phyloP scores from a whole-genome alignment of 345 rosid species.

The Salix udensis region DNA sequence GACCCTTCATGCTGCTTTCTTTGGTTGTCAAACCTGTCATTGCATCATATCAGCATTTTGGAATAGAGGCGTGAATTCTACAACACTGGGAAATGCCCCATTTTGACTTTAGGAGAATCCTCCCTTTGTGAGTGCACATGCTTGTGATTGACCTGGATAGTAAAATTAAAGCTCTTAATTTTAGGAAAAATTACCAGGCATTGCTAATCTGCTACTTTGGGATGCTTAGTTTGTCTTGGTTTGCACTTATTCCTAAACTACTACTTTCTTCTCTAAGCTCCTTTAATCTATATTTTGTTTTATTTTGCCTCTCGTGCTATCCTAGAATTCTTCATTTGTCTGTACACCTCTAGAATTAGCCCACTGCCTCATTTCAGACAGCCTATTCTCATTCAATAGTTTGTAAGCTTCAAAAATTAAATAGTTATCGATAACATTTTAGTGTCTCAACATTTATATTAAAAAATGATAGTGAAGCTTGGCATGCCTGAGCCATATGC shows the following conservation, averaged over 20 bases:
- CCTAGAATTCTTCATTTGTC: background rate
- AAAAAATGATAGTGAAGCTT: background rate
- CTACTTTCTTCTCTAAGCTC: background rate
- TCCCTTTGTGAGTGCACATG: background rate
- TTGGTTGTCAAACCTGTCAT: background rate
- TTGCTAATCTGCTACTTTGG: background rate
- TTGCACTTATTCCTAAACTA: background rate
- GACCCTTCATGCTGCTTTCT: background rate
- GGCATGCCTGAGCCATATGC: too few relatives aligned
- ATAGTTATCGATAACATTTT: background rate
- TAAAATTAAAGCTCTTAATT: background rate
- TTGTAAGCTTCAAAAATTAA: background rate
- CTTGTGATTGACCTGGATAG: background rate
- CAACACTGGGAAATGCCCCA: background rate
- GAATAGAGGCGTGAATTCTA: background rate
- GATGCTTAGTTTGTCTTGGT: background rate
- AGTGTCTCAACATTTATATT: background rate
- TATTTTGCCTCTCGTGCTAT: background rate
- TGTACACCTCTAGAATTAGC: background rate
- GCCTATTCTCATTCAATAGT: background rate
- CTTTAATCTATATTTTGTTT: background rate
- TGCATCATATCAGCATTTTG: background rate
- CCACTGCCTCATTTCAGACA: background rate
- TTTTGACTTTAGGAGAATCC: background rate
- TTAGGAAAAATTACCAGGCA: background rate